Percentiles rank a stretch among this genome's conserved stretches.
Evolutionary conservation across 2,329 filamentous ascomycete species (phyloP).

Genomic region (Aspergillus sp.): DNA sequence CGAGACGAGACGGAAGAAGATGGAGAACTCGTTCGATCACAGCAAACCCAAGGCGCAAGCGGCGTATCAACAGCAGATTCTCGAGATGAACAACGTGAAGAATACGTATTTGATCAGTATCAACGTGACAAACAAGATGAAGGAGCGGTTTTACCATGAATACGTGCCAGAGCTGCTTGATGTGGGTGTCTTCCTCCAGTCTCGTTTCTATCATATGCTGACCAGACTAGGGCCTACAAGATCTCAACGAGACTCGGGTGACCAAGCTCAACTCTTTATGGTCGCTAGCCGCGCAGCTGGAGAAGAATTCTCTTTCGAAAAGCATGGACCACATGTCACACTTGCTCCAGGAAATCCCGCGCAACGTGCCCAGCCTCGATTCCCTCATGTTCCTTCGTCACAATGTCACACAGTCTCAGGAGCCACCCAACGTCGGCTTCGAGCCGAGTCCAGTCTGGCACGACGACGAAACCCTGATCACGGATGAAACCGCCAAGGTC

Average conservation of each 20-base stretch:
- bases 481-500: constrained; percentile 81
- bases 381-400: constrained; percentile 98
- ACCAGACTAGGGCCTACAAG: constrained; percentile 66
- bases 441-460: constrained; percentile 97
- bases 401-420: constrained; percentile 78
- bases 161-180: constrained; percentile 93
- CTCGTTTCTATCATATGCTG: background rate
- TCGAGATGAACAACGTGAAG: constrained; percentile 94
- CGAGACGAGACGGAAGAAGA: constrained; percentile 90
- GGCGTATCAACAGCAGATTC: constrained; percentile 85
- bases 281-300: constrained; percentile 74
- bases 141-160: constrained; percentile 95
- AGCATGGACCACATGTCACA: constrained; percentile 71
- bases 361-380: constrained; percentile 85
- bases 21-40: constrained; percentile 84
- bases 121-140: constrained; percentile 95
- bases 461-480: constrained; percentile 82
- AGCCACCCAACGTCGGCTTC: constrained; percentile 80
- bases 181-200: constrained; percentile 47
- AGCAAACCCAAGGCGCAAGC: constrained; percentile 84
- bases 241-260: constrained; percentile 86
- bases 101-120: constrained; percentile 97
- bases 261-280: constrained; percentile 81
- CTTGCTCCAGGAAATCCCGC: constrained; percentile 74
- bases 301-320: constrained; percentile 72